phyloP scores from a whole-genome alignment of 805 yeast genomes.

The Pichia scutulata region DNA sequence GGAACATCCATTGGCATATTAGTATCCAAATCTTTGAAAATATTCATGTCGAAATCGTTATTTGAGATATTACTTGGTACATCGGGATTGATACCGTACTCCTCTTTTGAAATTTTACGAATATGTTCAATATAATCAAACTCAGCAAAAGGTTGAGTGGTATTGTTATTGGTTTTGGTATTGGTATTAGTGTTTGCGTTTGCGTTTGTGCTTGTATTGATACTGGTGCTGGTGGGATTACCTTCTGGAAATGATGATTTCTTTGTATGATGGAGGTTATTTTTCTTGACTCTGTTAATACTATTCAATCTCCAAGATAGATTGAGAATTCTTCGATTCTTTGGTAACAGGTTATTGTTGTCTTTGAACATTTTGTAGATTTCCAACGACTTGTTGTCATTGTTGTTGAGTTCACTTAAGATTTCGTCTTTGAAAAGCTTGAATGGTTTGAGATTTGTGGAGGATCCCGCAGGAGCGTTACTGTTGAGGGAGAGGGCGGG shows the following conservation, averaged over 20 bases:
- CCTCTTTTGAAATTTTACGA: slow-evolving; percentile 29
- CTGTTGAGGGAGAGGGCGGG: neutral
- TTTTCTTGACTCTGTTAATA: slow-evolving; percentile 20
- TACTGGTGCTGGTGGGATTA: neutral
- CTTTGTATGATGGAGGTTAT: neutral
- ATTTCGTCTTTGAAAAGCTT: slow-evolving; percentile 23
- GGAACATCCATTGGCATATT: neutral
- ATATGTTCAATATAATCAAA: slow-evolving; percentile 33
- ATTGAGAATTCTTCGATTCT: slow-evolving; percentile 29
- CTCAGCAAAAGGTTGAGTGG: slow-evolving; percentile 12
- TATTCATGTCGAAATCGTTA: neutral
- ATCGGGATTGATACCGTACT: slow-evolving; percentile 25
- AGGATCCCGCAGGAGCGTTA: neutral
- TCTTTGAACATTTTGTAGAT: slow-evolving; percentile 31
- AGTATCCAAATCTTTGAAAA: neutral
- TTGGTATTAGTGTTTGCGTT: slow-evolving; percentile 8
- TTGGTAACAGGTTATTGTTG: slow-evolving; percentile 28
- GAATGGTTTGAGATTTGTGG: slow-evolving; percentile 10
- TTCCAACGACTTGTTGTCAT: slow-evolving; percentile 25
- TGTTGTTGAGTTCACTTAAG: slow-evolving; percentile 20
- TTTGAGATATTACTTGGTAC: neutral
- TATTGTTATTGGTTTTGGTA: neutral
- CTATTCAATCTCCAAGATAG: slow-evolving; percentile 31
- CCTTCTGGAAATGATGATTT: neutral
- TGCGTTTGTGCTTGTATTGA: slow-evolving; percentile 9